phyloP scores from a whole-genome alignment of 2,329 filamentous ascomycete genomes.

The Fusarium phyllophilum region DNA sequence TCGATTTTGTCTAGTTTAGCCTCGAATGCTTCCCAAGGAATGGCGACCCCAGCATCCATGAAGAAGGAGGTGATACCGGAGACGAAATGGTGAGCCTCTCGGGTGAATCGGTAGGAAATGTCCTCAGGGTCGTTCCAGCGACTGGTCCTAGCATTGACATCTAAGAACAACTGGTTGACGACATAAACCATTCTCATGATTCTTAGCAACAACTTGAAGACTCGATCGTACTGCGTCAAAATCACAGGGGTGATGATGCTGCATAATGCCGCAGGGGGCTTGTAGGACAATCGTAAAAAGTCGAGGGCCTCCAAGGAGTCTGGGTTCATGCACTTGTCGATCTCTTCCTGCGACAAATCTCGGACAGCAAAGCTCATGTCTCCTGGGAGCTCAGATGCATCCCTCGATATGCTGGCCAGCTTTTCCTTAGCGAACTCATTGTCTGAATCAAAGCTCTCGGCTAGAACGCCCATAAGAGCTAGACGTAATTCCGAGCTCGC shows the following conservation, averaged over 20 bases:
- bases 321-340: slow-evolving; percentile 84
- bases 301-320: slow-evolving; percentile 89
- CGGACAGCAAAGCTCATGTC: slow-evolving; percentile 86
- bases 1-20: slow-evolving; percentile 72
- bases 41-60: slow-evolving; percentile 79
- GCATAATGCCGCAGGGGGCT: slow-evolving; percentile 75
- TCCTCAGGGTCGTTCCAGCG: slow-evolving; percentile 52
- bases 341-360: slow-evolving; percentile 79
- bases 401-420: slow-evolving; percentile 45
- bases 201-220: slow-evolving; percentile 84
- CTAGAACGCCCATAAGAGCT: slow-evolving; percentile 85
- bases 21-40: slow-evolving; percentile 78
- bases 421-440: slow-evolving; percentile 32
- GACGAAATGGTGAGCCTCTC: slow-evolving; percentile 84
- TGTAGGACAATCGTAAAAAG: slow-evolving; percentile 89
- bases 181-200: slow-evolving; percentile 83
- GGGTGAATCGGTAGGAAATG: slow-evolving; percentile 68
- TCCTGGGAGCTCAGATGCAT: slow-evolving; percentile 65
- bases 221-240: slow-evolving; percentile 82
- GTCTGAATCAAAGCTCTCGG: slow-evolving; percentile 71
- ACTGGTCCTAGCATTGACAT: slow-evolving; percentile 57
- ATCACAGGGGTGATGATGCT: slow-evolving; percentile 77
- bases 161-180: slow-evolving; percentile 71
- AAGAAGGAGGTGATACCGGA: slow-evolving; percentile 79
- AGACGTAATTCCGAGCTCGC: slow-evolving; percentile 93